These are phyloP conservation scores for Cryphonectria parasitica DNA, from an alignment of 2,329 filamentous ascomycete species.

Conservation along the genomic window DNA sequence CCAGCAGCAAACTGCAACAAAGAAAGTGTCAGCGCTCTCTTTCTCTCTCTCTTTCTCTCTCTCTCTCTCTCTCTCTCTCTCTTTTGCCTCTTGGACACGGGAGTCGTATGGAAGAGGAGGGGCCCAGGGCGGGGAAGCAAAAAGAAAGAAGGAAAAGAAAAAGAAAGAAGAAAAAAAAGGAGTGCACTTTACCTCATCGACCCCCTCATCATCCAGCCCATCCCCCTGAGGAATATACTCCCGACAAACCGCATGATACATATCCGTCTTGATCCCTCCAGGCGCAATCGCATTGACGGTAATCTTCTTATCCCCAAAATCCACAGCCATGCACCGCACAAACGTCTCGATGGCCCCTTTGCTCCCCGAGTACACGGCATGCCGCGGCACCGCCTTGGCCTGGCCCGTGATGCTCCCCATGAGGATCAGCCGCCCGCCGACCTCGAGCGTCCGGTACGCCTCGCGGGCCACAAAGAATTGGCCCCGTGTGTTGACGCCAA, in stretches of 20 bases:
- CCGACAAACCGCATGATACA: constrained; percentile 66
- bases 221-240: constrained; percentile 65
- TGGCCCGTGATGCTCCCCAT: constrained; percentile 73
- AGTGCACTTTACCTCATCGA: constrained; percentile 51
- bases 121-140: no score
- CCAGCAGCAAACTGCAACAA: constrained; percentile 58
- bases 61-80: no score
- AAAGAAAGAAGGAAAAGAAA: neutral
- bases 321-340: constrained; percentile 73
- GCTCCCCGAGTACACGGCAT: constrained; percentile 73
- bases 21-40: neutral
- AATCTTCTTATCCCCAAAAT: constrained; percentile 66
- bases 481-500: constrained; percentile 68
- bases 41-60: no score
- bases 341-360: constrained; percentile 81
- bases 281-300: constrained; percentile 68
- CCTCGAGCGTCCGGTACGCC: constrained; percentile 70
- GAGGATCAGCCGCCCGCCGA: constrained; percentile 71
- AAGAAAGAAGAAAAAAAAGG: neutral
- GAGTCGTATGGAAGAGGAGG: no score
- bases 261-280: constrained; percentile 67
- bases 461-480: constrained; percentile 75
- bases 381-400: constrained; percentile 69
- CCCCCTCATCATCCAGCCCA: constrained; percentile 58
- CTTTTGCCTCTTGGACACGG: no score